Evolutionary conservation across 139 green algal genomes (phyloP), one percentile per base, ranked within the genome.

Genomic region (Spirogloea muscicola): DNA sequence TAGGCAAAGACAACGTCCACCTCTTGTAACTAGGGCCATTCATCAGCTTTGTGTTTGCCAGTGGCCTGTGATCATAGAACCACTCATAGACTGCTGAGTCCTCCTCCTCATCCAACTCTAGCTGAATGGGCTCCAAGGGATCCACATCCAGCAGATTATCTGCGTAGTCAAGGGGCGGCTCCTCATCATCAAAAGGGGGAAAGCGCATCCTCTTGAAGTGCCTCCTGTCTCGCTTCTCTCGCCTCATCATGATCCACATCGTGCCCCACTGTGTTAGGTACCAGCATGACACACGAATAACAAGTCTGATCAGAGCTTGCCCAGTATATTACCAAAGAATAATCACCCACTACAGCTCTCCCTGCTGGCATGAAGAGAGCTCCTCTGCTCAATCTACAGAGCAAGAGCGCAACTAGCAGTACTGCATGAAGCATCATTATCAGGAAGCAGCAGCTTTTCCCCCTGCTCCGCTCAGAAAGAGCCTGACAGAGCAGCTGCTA

Each of bases 181-280:
- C 95, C 88, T 99, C 95, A 74, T 99, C 95, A 61, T 99, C 95
- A 81, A 99, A 99, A 36, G 94, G 94, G 52, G 95, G 95, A 84
- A 99, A 98, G 49, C 95, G 89, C 93, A 99, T 98, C 76, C 95
- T 91, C 90, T 99, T 99, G 85, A 99, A 98, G 88, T 99, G 95
- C 51, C 94, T 82, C 25, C 95, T 85, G 84, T 99, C 95, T 6
- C 95, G 84, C 90, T 99, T 99, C 89, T 99, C 95, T 0, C 95
- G 85, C 43, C 95, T 83, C 94, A 98, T 98, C 93, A 98, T 98
- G 88, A 99, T 98, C 86, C 95, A 99, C 93, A 98, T 98, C 58
- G 86, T 95, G 74, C 92, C 94, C 95, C 95, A 99, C 84, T 98
- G 92, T n/a, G n/a, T n/a, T n/a, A n/a, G n/a, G n/a, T n/a, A n/a